phyloP scores from a whole-genome alignment of 75 land plant genomes.

The Picea glauca region DNA sequence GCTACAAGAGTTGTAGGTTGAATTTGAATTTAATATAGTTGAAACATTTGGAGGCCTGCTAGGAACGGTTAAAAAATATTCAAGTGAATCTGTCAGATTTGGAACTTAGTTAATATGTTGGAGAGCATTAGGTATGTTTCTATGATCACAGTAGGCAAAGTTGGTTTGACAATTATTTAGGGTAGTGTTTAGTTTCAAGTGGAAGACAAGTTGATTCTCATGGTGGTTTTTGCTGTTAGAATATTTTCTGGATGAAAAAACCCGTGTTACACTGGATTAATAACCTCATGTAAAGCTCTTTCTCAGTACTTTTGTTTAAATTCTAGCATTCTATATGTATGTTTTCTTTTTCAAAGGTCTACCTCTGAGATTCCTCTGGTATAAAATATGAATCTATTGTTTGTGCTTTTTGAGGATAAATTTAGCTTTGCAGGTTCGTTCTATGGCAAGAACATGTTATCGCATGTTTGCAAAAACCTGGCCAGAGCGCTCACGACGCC shows the following conservation, averaged over 20 bases:
- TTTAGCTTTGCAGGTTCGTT: constrained; percentile 66
- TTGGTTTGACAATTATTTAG: not conserved
- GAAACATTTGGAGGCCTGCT: no score
- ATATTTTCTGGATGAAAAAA: not conserved
- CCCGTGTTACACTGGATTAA: not conserved
- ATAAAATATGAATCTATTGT: not conserved
- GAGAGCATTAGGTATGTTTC: not conserved
- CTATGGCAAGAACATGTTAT: constrained; percentile 91
- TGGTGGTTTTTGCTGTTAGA: not conserved
- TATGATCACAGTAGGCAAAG: not conserved
- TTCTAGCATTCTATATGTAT: not conserved
- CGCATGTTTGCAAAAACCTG: constrained; percentile 91
- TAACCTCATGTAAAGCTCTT: not conserved
- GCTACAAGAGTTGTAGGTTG: no score
- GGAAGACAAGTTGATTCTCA: not conserved
- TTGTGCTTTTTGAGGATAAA: constrained; percentile 1
- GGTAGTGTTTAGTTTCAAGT: not conserved
- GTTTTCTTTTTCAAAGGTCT: not conserved
- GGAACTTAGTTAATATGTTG: no score
- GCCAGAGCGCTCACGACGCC: constrained; percentile 93
- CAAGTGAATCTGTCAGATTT: no score
- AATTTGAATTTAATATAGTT: no score
- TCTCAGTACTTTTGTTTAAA: not conserved
- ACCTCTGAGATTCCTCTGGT: not conserved
- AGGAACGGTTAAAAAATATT: no score